phyloP scores from a whole-genome alignment of 306 rosid species.

The Rosa lucieae region DNA sequence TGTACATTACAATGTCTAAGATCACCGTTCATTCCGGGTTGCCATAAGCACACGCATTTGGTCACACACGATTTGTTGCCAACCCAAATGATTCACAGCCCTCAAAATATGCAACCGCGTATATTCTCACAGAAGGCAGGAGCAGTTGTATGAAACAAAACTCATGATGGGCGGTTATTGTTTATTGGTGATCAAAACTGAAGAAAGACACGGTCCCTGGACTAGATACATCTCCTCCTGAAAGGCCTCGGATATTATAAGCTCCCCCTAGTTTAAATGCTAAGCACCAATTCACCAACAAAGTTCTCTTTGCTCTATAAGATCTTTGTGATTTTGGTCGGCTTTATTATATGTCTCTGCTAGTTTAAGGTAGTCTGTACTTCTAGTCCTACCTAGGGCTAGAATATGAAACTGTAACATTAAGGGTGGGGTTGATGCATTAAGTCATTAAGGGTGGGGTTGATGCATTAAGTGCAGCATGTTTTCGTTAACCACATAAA shows the following conservation, averaged over 20 bases:
- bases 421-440: background rate
- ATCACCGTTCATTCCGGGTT: background rate
- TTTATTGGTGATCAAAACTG: slow-evolving; percentile 8
- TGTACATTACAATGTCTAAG: slow-evolving; percentile 7
- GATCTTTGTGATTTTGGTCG: slow-evolving; percentile 44
- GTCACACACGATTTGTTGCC: slow-evolving; percentile 4
- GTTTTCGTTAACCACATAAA: slow-evolving; percentile 3
- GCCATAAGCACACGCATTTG: slow-evolving; percentile 1
- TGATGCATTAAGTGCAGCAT: background rate
- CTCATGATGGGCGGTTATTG: slow-evolving; percentile 19
- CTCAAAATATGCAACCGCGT: slow-evolving; percentile 15
- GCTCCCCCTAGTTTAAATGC: slow-evolving; percentile 12
- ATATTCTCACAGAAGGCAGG: background rate
- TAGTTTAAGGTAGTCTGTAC: slow-evolving; percentile 15
- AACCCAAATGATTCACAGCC: background rate
- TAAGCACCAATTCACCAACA: slow-evolving; percentile 33
- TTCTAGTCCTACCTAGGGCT: slow-evolving; percentile 10
- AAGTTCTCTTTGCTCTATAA: slow-evolving; percentile 24
- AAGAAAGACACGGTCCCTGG: background rate
- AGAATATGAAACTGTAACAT: slow-evolving; percentile 13
- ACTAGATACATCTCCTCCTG: slow-evolving; percentile 5
- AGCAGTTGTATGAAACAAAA: background rate
- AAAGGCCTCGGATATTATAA: background rate
- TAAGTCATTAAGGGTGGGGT: slow-evolving; percentile 10
- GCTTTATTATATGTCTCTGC: background rate